Evolutionary conservation across 2,329 filamentous ascomycete genomes (phyloP), one percentile per base, ranked within the genome.

Genomic region (Huntiella decipiens): DNA sequence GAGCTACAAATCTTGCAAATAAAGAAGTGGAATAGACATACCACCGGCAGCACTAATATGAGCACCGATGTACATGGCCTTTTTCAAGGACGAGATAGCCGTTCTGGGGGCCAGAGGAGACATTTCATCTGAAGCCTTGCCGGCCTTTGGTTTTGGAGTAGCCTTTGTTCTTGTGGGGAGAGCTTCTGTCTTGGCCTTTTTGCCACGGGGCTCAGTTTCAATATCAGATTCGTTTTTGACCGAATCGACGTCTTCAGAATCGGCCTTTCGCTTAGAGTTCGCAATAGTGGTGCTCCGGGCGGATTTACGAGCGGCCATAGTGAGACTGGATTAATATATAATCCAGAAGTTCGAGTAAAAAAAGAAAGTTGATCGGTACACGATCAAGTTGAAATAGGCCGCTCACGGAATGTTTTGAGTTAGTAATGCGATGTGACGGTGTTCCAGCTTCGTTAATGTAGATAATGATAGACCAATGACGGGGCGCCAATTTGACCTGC

Each of bases 31-130:
- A 22, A 34, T 31, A 17, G 31, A 47, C 67, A 47, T 59, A 82
- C 84, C 88, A 66, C 87, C 88, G 22, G 91, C 86, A 51, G 74
- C 78, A 60, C 82, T 91, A 51, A 96, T 85, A 60, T 98, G 91
- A 1, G 91, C 91, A 12, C 91, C 91, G 46, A 98, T 79, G 56
- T 82, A 79, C 71, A 95, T 82, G 10, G 67, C 61, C 58, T 68
- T 71, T 58, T 79, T 78, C 51, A 88, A 66, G 1, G 76, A 74
- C 10, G 61, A 54, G 28, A 77, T 60, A 4, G 69, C 62, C 1
- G 85, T 87, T 33, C 91, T 73, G 19, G 68, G 64, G 15, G 77
- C 79, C 1, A 94, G 61, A 10, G 49, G 44, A 0, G 82, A 77
- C 66, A 75, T 74, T 19, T 54, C 53, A 46, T 66, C 63, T 10